Conservation (phyloP, 2,329 filamentous ascomycete species). For the Phialocephala subalpina region DNA sequence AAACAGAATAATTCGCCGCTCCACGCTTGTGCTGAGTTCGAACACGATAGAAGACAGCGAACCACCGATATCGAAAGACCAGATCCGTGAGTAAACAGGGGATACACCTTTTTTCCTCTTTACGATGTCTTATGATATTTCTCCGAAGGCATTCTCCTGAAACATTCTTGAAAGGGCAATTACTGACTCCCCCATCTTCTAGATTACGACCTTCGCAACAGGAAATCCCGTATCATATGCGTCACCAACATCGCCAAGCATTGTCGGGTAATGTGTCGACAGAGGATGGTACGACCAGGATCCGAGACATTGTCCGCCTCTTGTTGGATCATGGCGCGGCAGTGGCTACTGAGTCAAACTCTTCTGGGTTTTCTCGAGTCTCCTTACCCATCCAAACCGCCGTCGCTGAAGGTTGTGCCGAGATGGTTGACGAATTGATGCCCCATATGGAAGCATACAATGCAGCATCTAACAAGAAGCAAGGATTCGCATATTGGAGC, state of each 20-base stretch:
- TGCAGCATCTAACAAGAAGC: slow-evolving; percentile 6
- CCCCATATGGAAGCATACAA: slow-evolving; percentile 6
- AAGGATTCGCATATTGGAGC: not conserved
- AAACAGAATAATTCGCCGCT: slow-evolving; percentile 27
- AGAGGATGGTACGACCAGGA: slow-evolving; percentile 15
- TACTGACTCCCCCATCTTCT: no score
- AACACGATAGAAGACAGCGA: slow-evolving; percentile 22
- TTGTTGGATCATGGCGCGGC: slow-evolving; percentile 21
- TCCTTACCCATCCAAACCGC: slow-evolving; percentile 12
- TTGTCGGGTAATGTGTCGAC: not conserved
- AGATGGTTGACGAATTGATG: slow-evolving; percentile 25
- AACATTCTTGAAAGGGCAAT: no score
- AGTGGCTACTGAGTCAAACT: not conserved
- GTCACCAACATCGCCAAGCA: not conserved
- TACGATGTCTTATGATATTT: no score
- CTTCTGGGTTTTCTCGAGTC: not conserved
- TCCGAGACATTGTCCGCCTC: slow-evolving; percentile 23
- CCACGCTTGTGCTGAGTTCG: slow-evolving; percentile 28
- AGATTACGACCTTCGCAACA: not conserved
- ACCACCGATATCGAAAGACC: not conserved
- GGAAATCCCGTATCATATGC: not conserved
- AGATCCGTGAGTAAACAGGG: no score
- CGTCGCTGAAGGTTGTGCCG: slow-evolving; percentile 19
- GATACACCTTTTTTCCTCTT: no score
- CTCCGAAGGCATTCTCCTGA: no score